Evolutionary conservation across 208 protist genomes (phyloP), one percentile per base, ranked within the genome.

Genomic region (Trypanosoma scelopori): DNA sequence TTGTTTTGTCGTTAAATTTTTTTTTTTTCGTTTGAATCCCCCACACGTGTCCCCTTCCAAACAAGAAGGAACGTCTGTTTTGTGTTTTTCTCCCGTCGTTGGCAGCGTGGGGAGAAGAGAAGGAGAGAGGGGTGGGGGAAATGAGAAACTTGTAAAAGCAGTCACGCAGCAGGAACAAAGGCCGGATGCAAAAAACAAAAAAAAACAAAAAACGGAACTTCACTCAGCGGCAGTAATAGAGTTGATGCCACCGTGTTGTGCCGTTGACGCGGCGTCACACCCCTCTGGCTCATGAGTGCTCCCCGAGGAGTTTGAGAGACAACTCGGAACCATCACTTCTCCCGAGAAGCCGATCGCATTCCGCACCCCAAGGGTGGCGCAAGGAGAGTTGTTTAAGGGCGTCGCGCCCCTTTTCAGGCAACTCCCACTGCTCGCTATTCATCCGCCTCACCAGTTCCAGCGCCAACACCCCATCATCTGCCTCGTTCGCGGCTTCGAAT

Each of bases 401-500:
- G 7, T 55, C 46, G 16, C 43, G 43, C 12, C 72, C 78, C 15
- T 73, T 71, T 1, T 42, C 53, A 16, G 74, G 71, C 12, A 81
- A 69, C 12, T 53, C 47, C 86, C 86, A 92, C 52, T 82, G 65
- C 45, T 90, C 86, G 30, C 71, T 60, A 28, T 35, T 67, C 81
- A 93, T 88, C n/a, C 59, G 76, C n/a, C 55, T 71, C 41, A 80
- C 75, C 18, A 93, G 69, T 47, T 82, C 59, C 42, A 84, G 25
- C 11, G 81, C 86, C 61, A 84, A 88, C 25, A 22, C 66, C 1
- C 28, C 67, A 56, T 90, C 79, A 59, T 87, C 76, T 5, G 45
- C 69, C 37, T 50, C 45, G 27, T 80, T 76, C 35, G 71, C 70
- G 12, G 86, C 82, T 58, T 90, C 83, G 15, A 93, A 74, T 2